These are phyloP conservation scores for Calonectria ilicicola DNA, from an alignment of 2,329 filamentous ascomycete species.

Conservation along the genomic window DNA sequence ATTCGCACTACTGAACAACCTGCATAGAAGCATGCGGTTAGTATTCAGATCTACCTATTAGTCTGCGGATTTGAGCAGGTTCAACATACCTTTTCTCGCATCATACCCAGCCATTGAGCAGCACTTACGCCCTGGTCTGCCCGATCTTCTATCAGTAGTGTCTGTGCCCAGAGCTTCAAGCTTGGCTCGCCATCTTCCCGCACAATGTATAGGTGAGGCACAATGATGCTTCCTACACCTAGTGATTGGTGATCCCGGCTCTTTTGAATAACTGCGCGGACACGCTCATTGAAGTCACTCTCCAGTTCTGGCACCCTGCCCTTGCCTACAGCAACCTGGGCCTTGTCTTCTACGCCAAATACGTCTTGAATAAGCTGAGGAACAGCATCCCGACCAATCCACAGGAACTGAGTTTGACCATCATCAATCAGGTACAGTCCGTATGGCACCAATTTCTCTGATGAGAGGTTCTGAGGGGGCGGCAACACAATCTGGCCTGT, in stretches of 20 bases:
- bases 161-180: conserved; percentile 96
- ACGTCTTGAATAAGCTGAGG: conserved; percentile 90
- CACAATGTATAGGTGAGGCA: conserved; percentile 93
- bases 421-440: conserved; percentile 97
- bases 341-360: conserved; percentile 87
- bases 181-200: conserved; percentile 96
- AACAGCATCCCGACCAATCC: conserved; percentile 93
- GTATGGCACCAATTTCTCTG: conserved; percentile 87
- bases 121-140: conserved; percentile 94
- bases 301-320: conserved; percentile 87
- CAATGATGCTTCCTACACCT: conserved; percentile 91
- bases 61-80: neutral
- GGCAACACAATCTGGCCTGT: conserved; percentile 93
- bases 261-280: conserved; percentile 92
- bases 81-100: conserved; percentile 88
- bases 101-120: conserved; percentile 89
- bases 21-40: conserved; percentile 33
- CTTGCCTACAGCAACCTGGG: conserved; percentile 91
- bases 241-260: conserved; percentile 87
- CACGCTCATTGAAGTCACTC: conserved; percentile 95
- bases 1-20: conserved; percentile 50
- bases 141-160: conserved; percentile 92
- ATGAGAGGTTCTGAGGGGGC: conserved; percentile 86
- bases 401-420: conserved; percentile 96
- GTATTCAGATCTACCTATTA: conserved; percentile 3